phyloP scores from a whole-genome alignment of 2,329 filamentous ascomycete genomes.

The Atkinsonella texensis region DNA sequence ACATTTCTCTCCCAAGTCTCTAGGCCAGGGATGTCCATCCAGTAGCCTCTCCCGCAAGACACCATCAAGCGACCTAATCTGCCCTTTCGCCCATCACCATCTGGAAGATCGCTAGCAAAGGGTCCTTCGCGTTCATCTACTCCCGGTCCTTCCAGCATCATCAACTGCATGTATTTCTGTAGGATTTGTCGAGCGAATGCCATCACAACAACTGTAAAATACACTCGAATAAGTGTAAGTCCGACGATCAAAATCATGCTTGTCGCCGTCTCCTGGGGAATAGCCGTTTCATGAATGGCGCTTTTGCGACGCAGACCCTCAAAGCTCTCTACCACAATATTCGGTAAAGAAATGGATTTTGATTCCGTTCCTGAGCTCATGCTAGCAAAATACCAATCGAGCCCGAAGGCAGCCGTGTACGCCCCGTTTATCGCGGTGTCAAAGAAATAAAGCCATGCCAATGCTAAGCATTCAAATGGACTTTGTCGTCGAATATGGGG shows the following conservation, averaged over 20 bases:
- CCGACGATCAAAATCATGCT: constrained; percentile 65
- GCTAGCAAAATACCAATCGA: constrained; percentile 71
- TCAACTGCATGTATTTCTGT: constrained; percentile 44
- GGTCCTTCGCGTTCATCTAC: constrained; percentile 45
- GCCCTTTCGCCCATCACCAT: constrained; percentile 69
- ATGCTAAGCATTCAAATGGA: constrained; percentile 65
- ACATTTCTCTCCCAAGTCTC: constrained; percentile 58
- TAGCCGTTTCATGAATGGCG: constrained; percentile 21
- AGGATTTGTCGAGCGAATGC: constrained; percentile 70
- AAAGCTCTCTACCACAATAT: constrained; percentile 20
- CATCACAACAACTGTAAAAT: constrained; percentile 76
- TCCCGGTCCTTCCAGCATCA: constrained; percentile 35
- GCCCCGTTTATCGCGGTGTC: constrained; percentile 72
- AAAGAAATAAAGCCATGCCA: constrained; percentile 76
- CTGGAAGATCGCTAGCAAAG: constrained; percentile 57
- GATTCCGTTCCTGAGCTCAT: constrained; percentile 30
- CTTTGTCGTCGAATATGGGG: constrained; percentile 70
- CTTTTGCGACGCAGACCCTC: constrained; percentile 22
- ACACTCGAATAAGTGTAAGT: constrained; percentile 65
- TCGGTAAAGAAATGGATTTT: constrained; percentile 11
- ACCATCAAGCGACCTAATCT: constrained; percentile 71
- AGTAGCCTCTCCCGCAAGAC: constrained; percentile 61
- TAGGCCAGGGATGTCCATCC: constrained; percentile 58
- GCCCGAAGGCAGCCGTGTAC: constrained; percentile 72
- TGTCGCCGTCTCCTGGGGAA: constrained; percentile 51